Evolutionary conservation across 2,329 filamentous ascomycete species (phyloP).

Genomic region (Diaporthe destruens): DNA sequence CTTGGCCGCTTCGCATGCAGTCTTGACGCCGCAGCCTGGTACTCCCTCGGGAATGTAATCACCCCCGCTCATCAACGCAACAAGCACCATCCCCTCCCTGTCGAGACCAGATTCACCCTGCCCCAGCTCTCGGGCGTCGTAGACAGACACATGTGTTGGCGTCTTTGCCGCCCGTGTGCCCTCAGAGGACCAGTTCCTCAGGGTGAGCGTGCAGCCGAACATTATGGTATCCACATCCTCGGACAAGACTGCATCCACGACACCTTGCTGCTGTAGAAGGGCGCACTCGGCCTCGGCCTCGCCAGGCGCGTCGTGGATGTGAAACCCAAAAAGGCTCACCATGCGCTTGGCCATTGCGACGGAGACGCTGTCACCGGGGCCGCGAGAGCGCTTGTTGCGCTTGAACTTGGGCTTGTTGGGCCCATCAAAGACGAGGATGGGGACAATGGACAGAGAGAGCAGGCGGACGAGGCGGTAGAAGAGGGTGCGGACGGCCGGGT

Average conservation of each 20-base stretch:
- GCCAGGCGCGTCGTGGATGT: constrained; percentile 87
- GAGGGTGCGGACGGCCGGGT: constrained; percentile 89
- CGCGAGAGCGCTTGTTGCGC: constrained; percentile 80
- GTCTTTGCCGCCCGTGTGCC: constrained; percentile 70
- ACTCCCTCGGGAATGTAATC: constrained; percentile 94
- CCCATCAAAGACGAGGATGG: constrained; percentile 68
- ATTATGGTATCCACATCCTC: constrained; percentile 98
- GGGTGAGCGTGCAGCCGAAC: constrained; percentile 87
- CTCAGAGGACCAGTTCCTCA: constrained; percentile 88
- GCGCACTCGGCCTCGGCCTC: constrained; percentile 98
- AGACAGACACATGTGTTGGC: constrained; percentile 89
- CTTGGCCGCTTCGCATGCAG: constrained; percentile 89
- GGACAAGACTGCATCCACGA: constrained; percentile 93
- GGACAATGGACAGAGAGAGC: constrained; percentile 61
- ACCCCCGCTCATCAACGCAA: constrained; percentile 94
- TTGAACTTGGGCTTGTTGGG: constrained; percentile 77
- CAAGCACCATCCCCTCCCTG: constrained; percentile 89
- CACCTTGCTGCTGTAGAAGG: constrained; percentile 80
- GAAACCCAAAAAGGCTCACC: constrained; percentile 86
- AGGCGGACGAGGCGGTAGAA: constrained; percentile 85
- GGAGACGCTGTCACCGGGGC: constrained; percentile 74
- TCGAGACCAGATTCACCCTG: constrained; percentile 73
- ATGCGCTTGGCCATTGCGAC: constrained; percentile 85
- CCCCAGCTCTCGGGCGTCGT: constrained; percentile 71
- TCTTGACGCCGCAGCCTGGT: constrained; percentile 86